These are phyloP conservation scores for Claviceps cyperi DNA, from an alignment of 2,329 filamentous ascomycete species.

Conservation along the genomic window DNA sequence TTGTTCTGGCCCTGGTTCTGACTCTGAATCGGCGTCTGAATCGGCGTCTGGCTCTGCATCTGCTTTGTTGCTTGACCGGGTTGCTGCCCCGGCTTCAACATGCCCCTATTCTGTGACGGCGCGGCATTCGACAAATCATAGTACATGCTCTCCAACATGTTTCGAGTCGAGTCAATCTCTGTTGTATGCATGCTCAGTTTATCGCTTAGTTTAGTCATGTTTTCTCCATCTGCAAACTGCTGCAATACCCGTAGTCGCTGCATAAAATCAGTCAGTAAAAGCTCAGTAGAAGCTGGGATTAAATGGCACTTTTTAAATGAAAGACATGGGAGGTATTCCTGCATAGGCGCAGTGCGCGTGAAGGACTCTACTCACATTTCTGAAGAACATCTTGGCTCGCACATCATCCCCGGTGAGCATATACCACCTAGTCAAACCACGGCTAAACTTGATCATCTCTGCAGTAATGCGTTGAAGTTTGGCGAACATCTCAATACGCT, in stretches of 20 bases:
- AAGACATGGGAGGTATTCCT: neutral
- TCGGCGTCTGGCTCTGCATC: too few species aligned
- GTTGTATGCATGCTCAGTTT: conserved; percentile 35
- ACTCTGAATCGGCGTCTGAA: too few species aligned
- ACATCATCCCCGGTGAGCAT: conserved; percentile 31
- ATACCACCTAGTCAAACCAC: conserved; percentile 33
- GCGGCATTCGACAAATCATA: conserved; percentile 28
- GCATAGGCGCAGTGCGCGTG: too few species aligned
- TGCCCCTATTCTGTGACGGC: conserved; percentile 8
- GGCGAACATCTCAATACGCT: conserved; percentile 27
- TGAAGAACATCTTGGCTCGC: conserved; percentile 37
- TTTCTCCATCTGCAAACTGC: conserved; percentile 38
- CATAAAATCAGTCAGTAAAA: neutral
- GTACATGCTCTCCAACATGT: conserved; percentile 36
- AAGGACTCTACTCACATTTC: conserved; percentile 27
- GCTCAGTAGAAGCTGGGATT: neutral
- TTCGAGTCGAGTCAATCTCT: conserved; percentile 35
- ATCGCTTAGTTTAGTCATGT: conserved; percentile 29
- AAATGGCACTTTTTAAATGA: neutral
- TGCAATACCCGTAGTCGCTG: conserved; percentile 38
- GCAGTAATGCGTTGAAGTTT: conserved; percentile 27
- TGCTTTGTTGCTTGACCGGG: conserved; percentile 13
- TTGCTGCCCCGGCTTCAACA: conserved; percentile 13
- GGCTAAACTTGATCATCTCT: conserved; percentile 31
- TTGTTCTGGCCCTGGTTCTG: too few species aligned